A percentile compares a stretch with the other conserved stretches of the same genome.
phyloP scores from a whole-genome alignment of 768 basidiomycete species.

The Psilocybe subaeruginosa region DNA sequence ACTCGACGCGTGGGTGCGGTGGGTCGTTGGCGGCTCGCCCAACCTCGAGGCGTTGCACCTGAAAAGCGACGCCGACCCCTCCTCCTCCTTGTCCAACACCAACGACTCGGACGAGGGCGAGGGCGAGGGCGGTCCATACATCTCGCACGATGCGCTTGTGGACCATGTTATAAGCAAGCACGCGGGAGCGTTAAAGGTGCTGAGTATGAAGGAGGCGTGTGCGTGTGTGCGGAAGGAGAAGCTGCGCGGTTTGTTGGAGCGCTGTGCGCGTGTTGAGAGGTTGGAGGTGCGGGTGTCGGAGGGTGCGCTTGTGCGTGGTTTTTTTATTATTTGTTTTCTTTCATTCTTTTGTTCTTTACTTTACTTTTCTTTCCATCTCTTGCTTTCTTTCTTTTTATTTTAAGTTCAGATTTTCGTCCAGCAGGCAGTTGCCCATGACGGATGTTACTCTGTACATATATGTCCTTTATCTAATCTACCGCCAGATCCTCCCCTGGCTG shows the following conservation, averaged over 20 bases:
- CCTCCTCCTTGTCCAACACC: too few species aligned
- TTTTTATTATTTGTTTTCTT: not conserved
- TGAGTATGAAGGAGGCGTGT: slow-evolving; percentile 33
- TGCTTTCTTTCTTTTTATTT: not conserved
- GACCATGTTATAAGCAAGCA: slow-evolving; percentile 42
- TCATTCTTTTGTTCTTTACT: too few species aligned
- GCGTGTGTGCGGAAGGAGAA: slow-evolving; percentile 33
- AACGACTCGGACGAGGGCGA: not conserved
- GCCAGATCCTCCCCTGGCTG: too few species aligned
- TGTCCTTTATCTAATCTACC: too few species aligned
- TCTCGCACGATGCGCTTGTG: slow-evolving; percentile 37
- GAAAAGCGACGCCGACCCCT: slow-evolving; percentile 25
- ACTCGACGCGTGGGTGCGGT: slow-evolving; percentile 45
- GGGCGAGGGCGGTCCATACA: slow-evolving; percentile 9
- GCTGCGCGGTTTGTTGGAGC: slow-evolving; percentile 29
- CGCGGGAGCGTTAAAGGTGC: slow-evolving; percentile 29
- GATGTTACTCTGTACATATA: too few species aligned
- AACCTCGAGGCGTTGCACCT: slow-evolving; percentile 34
- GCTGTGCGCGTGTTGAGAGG: slow-evolving; percentile 39
- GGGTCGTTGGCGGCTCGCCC: slow-evolving; percentile 35
- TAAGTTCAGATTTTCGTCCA: not conserved
- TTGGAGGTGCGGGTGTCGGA: slow-evolving; percentile 32
- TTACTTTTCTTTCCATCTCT: not conserved
- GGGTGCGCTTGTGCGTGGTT: slow-evolving; percentile 33
- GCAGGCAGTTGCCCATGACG: too few species aligned